These are phyloP conservation scores for Betula pendula DNA, from an alignment of 306 rosid genomes.

Conservation along the genomic window DNA sequence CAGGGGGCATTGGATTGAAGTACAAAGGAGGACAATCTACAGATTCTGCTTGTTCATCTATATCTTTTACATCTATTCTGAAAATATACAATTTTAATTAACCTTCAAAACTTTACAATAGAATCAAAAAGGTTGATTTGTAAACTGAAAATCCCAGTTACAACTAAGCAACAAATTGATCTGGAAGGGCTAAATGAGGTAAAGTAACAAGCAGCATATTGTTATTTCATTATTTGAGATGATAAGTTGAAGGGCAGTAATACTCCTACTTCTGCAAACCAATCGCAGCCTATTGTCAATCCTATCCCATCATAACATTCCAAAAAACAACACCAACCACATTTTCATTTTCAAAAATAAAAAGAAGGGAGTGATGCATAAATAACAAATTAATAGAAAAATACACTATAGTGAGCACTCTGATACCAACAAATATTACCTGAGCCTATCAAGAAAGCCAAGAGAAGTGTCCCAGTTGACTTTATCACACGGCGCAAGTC, in stretches of 20 bases:
- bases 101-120: not conserved
- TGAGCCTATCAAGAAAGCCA: slow-evolving; percentile 77
- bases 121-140: not conserved
- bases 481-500: slow-evolving; percentile 71
- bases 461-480: slow-evolving; percentile 70
- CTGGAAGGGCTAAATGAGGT: not conserved
- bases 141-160: not conserved
- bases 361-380: not conserved
- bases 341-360: not conserved
- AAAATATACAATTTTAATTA: not conserved
- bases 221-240: not conserved
- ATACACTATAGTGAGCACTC: not conserved
- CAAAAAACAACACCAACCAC: not conserved
- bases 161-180: not conserved
- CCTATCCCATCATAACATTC: not conserved
- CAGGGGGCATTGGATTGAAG: not conserved
- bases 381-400: not conserved
- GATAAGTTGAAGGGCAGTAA: not conserved
- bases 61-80: not conserved
- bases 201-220: not conserved
- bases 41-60: not conserved
- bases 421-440: slow-evolving; percentile 34
- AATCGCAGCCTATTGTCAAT: not conserved
- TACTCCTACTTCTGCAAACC: not conserved
- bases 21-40: not conserved